phyloP scores from a whole-genome alignment of 208 protist genomes.

The Leishmania aethiopica region DNA sequence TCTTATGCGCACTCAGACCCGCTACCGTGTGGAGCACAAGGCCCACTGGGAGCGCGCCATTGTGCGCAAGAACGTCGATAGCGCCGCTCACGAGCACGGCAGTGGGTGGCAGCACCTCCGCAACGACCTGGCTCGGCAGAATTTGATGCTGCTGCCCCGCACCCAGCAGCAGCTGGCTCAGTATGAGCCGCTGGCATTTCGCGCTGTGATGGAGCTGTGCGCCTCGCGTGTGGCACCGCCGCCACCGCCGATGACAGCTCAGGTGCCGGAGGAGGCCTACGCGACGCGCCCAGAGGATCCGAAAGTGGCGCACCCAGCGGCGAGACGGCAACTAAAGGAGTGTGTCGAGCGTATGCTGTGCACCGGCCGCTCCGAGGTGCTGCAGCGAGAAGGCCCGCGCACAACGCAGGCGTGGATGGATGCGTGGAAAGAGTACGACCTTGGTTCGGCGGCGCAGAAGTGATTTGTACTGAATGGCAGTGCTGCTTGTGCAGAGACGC shows the following conservation, averaged over 20 bases:
- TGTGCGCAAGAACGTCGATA: constrained; percentile 88
- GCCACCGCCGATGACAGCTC: constrained; percentile 56
- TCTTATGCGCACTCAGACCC: constrained; percentile 88
- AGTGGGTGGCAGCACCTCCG: constrained; percentile 71
- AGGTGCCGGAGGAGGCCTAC: constrained; percentile 77
- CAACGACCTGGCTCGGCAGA: constrained; percentile 86
- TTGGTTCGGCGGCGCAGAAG: constrained; percentile 11
- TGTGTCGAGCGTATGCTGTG: constrained; percentile 69
- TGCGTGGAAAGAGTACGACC: constrained; percentile 84
- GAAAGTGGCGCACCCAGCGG: constrained; percentile 48
- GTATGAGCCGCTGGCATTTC: constrained; percentile 91
- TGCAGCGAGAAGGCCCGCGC: constrained; percentile 40
- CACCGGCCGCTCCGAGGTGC: constrained; percentile 33
- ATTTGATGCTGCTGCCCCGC: constrained; percentile 73
- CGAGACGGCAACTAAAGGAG: constrained; percentile 59
- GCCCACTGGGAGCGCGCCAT: constrained; percentile 81
- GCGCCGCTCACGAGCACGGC: constrained; percentile 86
- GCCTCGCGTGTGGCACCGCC: constrained; percentile 83
- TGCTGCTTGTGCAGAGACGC: background rate
- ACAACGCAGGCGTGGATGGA: constrained; percentile 68
- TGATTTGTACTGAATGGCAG: background rate
- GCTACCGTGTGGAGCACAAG: constrained; percentile 87
- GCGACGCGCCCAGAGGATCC: constrained; percentile 25
- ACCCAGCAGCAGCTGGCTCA: constrained; percentile 82
- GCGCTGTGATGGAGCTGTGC: constrained; percentile 83